Conservation (phyloP, 2,329 filamentous ascomycete species). For the Sphaceloma murrayae region DNA sequence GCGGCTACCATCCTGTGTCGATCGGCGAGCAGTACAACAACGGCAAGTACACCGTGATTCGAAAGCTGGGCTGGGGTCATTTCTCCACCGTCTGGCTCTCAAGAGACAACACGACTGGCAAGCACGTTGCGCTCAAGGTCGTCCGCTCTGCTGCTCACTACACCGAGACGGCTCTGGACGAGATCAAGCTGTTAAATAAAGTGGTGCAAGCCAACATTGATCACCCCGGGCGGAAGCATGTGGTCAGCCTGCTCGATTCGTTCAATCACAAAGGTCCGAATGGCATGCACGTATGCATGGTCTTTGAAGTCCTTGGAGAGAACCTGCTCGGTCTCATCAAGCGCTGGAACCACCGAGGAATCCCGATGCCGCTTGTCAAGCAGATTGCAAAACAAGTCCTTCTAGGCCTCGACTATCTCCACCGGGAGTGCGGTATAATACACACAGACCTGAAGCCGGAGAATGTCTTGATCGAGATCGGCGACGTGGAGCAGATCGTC, state of each 20-base stretch:
- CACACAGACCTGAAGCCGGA: constrained; percentile 97
- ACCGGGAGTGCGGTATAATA: constrained; percentile 97
- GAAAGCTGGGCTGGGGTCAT: constrained; percentile 95
- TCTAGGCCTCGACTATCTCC: constrained; percentile 88
- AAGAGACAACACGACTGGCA: constrained; percentile 75
- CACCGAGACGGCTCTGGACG: constrained; percentile 95
- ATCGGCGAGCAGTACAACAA: constrained; percentile 97
- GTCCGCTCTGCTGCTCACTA: constrained; percentile 97
- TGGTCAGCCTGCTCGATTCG: constrained; percentile 90
- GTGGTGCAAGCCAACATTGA: constrained; percentile 92
- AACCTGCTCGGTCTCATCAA: constrained; percentile 93
- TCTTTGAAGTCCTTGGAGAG: constrained; percentile 94
- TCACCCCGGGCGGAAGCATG: constrained; percentile 87
- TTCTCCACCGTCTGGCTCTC: constrained; percentile 93
- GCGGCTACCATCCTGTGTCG: constrained; percentile 90
- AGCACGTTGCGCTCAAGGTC: constrained; percentile 95
- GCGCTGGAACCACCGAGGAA: constrained; percentile 94
- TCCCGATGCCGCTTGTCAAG: constrained; percentile 92
- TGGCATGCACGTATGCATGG: constrained; percentile 96
- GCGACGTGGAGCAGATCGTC: constrained; percentile 96
- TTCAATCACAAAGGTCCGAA: constrained; percentile 98
- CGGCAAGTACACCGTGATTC: constrained; percentile 88
- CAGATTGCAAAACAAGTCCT: constrained; percentile 98
- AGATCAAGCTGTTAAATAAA: constrained; percentile 95
- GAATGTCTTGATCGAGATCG: constrained; percentile 97